Evolutionary conservation across 495 filamentous ascomycete genomes (phyloP).

Genomic region (Hypoxylon lienhwacheense): DNA sequence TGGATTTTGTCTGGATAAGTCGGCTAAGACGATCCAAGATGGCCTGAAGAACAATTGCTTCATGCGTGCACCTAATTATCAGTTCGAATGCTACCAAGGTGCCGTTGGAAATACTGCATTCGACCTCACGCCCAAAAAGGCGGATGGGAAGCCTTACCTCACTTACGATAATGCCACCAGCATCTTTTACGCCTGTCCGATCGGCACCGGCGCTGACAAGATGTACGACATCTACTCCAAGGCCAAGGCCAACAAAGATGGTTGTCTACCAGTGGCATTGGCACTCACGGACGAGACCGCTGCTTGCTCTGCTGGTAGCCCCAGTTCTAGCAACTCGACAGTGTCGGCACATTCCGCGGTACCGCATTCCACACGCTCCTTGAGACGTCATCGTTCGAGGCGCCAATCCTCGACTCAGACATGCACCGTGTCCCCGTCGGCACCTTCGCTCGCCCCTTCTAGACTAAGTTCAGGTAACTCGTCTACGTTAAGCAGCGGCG

Average conservation of each 20-base stretch:
- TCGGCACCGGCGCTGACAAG: slow-evolving; percentile 8
- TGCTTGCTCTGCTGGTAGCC: slow-evolving; percentile 21
- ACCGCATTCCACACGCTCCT: neutral
- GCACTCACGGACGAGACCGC: slow-evolving; percentile 22
- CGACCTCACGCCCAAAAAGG: slow-evolving; percentile 8
- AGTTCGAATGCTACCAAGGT: slow-evolving; percentile 37
- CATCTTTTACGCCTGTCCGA: slow-evolving; percentile 31
- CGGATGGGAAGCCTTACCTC: slow-evolving; percentile 24
- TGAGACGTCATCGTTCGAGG: slow-evolving; percentile 13
- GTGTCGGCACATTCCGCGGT: neutral
- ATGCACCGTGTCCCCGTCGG: slow-evolving; percentile 30
- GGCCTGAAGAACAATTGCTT: slow-evolving; percentile 35
- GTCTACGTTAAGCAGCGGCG: slow-evolving; percentile 7
- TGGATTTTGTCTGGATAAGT: slow-evolving; percentile 35
- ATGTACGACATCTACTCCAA: slow-evolving; percentile 32
- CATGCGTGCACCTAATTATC: slow-evolving; percentile 32
- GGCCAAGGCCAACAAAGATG: slow-evolving; percentile 18
- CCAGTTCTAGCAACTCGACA: slow-evolving; percentile 10
- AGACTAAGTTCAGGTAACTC: slow-evolving; percentile 16
- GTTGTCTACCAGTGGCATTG: slow-evolving; percentile 26
- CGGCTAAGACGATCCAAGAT: slow-evolving; percentile 34
- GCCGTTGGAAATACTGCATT: slow-evolving; percentile 30
- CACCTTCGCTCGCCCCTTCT: slow-evolving; percentile 33
- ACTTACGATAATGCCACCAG: slow-evolving; percentile 28
- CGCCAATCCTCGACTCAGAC: slow-evolving; percentile 12